Conservation (phyloP, 2,329 filamentous ascomycete species). For the Verticillium klebahnii region DNA sequence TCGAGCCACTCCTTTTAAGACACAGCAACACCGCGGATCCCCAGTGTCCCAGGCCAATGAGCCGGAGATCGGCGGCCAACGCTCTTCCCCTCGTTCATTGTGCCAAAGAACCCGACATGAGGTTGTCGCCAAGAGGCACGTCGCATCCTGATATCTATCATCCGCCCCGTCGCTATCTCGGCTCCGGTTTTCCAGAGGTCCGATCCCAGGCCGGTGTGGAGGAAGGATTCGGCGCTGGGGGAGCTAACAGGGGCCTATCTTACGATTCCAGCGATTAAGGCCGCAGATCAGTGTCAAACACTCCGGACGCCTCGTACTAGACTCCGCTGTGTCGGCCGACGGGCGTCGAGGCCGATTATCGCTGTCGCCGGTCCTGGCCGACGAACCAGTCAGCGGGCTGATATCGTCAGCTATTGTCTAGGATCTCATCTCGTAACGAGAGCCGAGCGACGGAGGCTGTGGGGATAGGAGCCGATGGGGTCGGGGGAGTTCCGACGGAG, state of each 20-base stretch:
- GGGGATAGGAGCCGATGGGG: neutral
- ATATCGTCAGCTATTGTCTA: neutral
- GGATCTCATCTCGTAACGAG: neutral
- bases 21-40: neutral
- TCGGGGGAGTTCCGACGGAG: neutral
- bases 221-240: neutral
- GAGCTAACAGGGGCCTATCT: neutral
- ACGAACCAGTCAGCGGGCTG: neutral
- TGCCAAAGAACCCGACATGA: neutral
- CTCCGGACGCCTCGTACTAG: neutral
- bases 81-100: neutral
- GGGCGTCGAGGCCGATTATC: neutral
- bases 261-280: neutral
- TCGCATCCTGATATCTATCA: neutral
- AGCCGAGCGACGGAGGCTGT: neutral
- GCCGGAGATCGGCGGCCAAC: neutral
- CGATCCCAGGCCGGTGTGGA: neutral
- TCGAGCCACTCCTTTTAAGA: neutral
- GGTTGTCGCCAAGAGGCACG: neutral
- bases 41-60: neutral
- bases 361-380: neutral
- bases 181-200: neutral
- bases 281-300: neutral
- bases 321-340: slow-evolving; percentile 1
- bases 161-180: neutral